phyloP scores from a whole-genome alignment of 169 alveolate genomes.

The Cystoisospora suis region DNA sequence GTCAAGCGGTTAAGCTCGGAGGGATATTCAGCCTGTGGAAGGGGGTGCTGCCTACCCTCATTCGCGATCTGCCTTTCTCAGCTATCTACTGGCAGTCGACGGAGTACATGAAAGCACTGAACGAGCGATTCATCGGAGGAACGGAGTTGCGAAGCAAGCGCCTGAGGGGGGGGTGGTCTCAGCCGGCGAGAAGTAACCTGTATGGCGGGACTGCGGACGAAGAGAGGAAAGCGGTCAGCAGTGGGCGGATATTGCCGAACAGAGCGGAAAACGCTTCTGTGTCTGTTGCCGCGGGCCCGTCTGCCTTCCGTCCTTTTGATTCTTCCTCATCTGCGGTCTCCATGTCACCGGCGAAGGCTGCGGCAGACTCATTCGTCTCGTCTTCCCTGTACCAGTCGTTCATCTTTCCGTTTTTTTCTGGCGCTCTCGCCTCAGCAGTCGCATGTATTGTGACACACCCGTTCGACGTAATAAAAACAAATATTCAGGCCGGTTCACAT shows the following conservation, averaged over 20 bases:
- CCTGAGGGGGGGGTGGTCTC: not conserved
- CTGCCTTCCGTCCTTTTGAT: not conserved
- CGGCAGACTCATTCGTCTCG: not conserved
- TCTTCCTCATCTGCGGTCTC: too few relatives aligned
- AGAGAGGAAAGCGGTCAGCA: not conserved
- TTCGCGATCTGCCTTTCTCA: conserved; percentile 68
- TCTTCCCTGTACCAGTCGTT: not conserved
- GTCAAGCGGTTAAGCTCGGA: not conserved
- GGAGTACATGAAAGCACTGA: not conserved
- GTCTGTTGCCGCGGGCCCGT: not conserved
- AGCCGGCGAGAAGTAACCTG: not conserved
- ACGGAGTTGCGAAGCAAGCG: not conserved
- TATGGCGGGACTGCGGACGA: not conserved
- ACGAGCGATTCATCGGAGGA: not conserved
- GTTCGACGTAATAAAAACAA: conserved; percentile 71
- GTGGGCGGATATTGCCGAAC: not conserved
- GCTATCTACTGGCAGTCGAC: conserved; percentile 66
- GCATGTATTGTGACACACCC: conserved; percentile 72
- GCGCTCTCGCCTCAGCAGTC: conserved; percentile 58
- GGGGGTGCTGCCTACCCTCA: conserved; percentile 64
- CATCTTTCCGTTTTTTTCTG: conserved; percentile 54
- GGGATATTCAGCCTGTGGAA: conserved; percentile 48
- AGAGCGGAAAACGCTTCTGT: not conserved
- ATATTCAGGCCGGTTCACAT: conserved; percentile 46
- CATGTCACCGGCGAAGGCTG: too few relatives aligned